Base-by-base conservation (phyloP, 257 asterid species). In the Lycium ferocissimum region DNA sequence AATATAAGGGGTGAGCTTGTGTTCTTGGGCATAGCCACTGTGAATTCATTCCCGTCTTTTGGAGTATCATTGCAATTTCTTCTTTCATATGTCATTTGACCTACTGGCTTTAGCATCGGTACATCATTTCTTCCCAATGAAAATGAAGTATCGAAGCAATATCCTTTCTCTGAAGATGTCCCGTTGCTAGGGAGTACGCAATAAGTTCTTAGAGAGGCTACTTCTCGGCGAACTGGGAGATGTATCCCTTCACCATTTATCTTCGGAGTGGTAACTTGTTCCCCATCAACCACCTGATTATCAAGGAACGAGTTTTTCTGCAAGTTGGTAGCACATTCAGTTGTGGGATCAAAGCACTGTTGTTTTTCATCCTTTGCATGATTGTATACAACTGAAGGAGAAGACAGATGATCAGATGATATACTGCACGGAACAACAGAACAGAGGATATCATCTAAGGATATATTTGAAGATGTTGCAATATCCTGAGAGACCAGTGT, bases 401-500 rank as follows among this genome's bases (percentile, higher is more conserved):
- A 85, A 86, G 88, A 85, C 69, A 82, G 57, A 84, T 91, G 82
- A 84, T 94, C 93, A 67, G 93, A 85, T 22, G 90, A 86, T 88
- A 94, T 86, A 87, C 97, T 94, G 87, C 97, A 92, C 45, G 98
- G 96, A 81, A 94, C 98, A 88, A 91, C 86, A 83, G 98, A 94
- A 90, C 98, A 92, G 84, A 93, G 94, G 67, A 94, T 95, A 84
- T 93, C 97, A 83, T 67, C 58, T 71, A 89, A 84, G 75, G 94
- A 89, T 76, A 86, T 82, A 90, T 88, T 83, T 67, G 93, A 92
- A 88, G 92, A 88, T 85, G 85, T 81, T 59, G 82, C 87, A 80
- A 86, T 76, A 85, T 93, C 95, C 86, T 94, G 93, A 87, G 97
- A 91, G 85, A 87, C 91, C 69, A 87, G 45, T 82, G 81, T 75